Base-by-base conservation (phyloP, 1,139 yeast genomes). In the Arxiozyma heterogenica region DNA sequence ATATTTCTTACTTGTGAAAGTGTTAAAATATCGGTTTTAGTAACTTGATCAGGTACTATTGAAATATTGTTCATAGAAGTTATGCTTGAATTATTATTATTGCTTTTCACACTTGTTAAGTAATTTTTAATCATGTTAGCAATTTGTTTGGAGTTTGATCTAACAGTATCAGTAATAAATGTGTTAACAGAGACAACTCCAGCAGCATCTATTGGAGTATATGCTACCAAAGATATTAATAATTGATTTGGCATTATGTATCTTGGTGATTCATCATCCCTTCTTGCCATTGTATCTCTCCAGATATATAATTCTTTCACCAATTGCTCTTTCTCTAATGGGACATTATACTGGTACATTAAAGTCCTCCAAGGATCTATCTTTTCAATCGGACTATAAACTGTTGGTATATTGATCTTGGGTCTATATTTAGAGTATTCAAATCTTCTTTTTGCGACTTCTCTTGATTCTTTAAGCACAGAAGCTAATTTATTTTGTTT, bases 211-310 rank as follows among this genome's bases (percentile, higher is more conserved):
- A 79, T 76, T 1, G 96, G 94, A 47, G 75, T 72, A 15, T 75
- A 63, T 15, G 78, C 73, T 4, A 84, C 82, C 52, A 93, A 70
- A 0, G 84, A 77, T 0, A 85, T 84, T 51, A 93, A 67, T 11
- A 85, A 69, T 63, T 86, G 95, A 65, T 89, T 90, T 4, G 96
- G 82, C 93, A 91, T 84, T 9, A 93, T 74, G 63, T 74, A 93
- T 58, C 95, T 75, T 1, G 85, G 82, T 1, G 95, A 86, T 68
- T 94, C 99, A 66, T 94, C 99, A 50, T 79, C 77, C 47, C 73
- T 64, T 57, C 95, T 77, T 0, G 98, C 98, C 43, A 78, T 64
- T 1, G 61, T 55, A 65, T 94, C 98, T 66, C 98, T 79, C 98
- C 98, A 93, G 44, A 80, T 76, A 63, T 80, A 88, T 27, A 94